phyloP scores from a whole-genome alignment of 1,139 yeast species.

The Diutina mesorugosa region DNA sequence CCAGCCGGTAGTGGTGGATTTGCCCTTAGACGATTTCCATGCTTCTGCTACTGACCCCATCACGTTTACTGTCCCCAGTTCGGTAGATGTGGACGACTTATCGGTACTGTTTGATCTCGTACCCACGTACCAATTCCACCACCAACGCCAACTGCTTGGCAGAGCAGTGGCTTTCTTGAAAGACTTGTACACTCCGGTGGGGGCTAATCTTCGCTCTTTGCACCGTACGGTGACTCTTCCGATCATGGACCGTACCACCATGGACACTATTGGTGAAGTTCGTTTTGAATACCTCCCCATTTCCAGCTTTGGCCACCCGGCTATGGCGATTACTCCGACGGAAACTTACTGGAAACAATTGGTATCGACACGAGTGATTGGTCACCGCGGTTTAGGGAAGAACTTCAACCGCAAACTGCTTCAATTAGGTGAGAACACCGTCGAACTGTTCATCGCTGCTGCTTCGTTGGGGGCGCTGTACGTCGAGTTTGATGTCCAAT shows the following conservation, averaged over 20 bases:
- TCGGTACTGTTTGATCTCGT: slow-evolving; percentile 72
- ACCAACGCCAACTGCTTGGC: slow-evolving; percentile 47
- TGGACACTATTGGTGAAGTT: slow-evolving; percentile 68
- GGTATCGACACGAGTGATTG: slow-evolving; percentile 84
- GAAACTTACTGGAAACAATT: slow-evolving; percentile 89
- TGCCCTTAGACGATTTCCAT: slow-evolving; percentile 73
- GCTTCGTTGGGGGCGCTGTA: slow-evolving; percentile 88
- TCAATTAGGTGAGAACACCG: slow-evolving; percentile 92
- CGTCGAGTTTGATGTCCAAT: slow-evolving; percentile 93
- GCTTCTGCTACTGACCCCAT: slow-evolving; percentile 77
- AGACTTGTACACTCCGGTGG: slow-evolving; percentile 55
- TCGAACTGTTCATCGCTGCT: slow-evolving; percentile 92
- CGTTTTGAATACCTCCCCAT: slow-evolving; percentile 66
- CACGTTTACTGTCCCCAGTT: slow-evolving; percentile 49
- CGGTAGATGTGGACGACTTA: slow-evolving; percentile 39
- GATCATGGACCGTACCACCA: slow-evolving; percentile 54
- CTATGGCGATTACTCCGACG: slow-evolving; percentile 54
- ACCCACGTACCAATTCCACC: slow-evolving; percentile 60
- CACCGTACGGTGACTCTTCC: slow-evolving; percentile 65
- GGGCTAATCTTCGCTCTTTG: slow-evolving; percentile 56
- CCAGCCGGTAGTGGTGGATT: slow-evolving; percentile 60
- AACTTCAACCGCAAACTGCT: slow-evolving; percentile 63
- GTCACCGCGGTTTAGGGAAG: slow-evolving; percentile 93
- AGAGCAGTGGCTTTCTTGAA: slow-evolving; percentile 74
- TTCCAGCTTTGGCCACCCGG: slow-evolving; percentile 62